phyloP scores from a whole-genome alignment of 1,284 basidiomycete species.

The Ganoderma boninense region DNA sequence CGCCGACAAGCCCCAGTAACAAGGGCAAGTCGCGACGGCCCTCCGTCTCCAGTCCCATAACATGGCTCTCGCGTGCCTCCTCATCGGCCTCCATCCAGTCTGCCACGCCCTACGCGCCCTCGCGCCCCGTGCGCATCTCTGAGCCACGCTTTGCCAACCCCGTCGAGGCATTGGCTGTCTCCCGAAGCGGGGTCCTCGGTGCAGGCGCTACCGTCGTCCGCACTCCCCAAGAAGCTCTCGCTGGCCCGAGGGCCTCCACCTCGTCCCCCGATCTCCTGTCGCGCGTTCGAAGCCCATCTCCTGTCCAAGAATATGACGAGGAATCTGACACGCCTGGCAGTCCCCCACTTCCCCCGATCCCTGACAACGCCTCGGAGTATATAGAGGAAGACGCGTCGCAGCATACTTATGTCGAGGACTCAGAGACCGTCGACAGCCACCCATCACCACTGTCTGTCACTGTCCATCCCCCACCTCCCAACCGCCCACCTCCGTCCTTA shows the following conservation, averaged over 20 bases:
- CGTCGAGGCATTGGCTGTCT: conserved; percentile 52
- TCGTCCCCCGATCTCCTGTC: conserved; percentile 32
- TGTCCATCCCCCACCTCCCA: conserved; percentile 46
- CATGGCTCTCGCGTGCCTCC: conserved; percentile 45
- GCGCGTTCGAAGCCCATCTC: conserved; percentile 25
- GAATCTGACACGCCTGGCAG: conserved; percentile 47
- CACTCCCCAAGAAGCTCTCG: conserved; percentile 78
- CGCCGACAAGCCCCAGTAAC: conserved; percentile 32
- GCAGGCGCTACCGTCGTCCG: conserved; percentile 75
- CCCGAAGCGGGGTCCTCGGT: conserved; percentile 61
- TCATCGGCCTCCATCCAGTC: conserved; percentile 36
- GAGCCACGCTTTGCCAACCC: conserved; percentile 65
- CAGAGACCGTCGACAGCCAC: conserved; percentile 27
- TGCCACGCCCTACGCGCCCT: conserved; percentile 39
- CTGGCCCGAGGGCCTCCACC: conserved; percentile 29
- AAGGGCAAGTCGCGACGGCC: conserved; percentile 40
- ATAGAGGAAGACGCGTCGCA: conserved; percentile 30
- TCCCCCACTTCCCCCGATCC: conserved; percentile 66
- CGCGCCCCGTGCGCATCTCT: conserved; percentile 63
- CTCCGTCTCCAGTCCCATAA: conserved; percentile 44
- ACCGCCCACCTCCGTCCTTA: conserved; percentile 32
- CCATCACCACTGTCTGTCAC: conserved; percentile 47
- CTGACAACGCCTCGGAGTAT: conserved; percentile 37
- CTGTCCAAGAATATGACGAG: conserved; percentile 32
- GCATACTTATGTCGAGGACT: conserved; percentile 23